phyloP scores from a whole-genome alignment of 192 early-diverging fungal species.

The Umbelopsis sp. region DNA sequence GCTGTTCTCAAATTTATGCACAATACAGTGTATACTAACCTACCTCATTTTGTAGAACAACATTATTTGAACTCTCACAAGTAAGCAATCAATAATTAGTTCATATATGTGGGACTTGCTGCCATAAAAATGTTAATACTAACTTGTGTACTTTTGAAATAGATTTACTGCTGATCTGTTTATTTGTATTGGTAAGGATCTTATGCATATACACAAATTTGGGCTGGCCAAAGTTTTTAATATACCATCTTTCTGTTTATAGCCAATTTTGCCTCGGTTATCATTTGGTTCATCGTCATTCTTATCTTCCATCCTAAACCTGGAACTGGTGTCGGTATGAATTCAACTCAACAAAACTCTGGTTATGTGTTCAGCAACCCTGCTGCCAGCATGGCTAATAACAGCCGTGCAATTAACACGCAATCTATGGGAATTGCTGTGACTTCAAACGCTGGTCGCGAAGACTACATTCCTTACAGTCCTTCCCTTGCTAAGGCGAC shows the following conservation, averaged over 20 bases:
- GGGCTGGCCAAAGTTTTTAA: no score
- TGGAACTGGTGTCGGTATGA: background rate
- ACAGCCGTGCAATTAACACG: background rate
- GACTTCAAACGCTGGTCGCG: background rate
- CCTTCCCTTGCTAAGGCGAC: slow-evolving; percentile 15
- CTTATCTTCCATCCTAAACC: slow-evolving; percentile 35
- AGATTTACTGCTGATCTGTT: slow-evolving; percentile 40
- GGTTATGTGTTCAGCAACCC: slow-evolving; percentile 12
- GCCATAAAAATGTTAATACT: background rate
- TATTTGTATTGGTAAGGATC: slow-evolving; percentile 40
- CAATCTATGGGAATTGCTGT: slow-evolving; percentile 18
- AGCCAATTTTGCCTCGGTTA: slow-evolving; percentile 12
- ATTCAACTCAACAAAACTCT: slow-evolving; percentile 7
- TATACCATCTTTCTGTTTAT: background rate
- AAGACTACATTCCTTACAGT: slow-evolving; percentile 14
- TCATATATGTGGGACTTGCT: background rate
- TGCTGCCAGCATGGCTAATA: background rate
- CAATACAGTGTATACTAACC: background rate
- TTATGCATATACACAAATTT: background rate
- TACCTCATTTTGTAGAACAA: background rate
- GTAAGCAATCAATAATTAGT: background rate
- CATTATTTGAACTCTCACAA: slow-evolving; percentile 23
- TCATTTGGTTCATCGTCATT: slow-evolving; percentile 31
- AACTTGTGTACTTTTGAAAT: background rate
- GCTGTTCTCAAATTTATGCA: background rate